Evolutionary conservation across 495 filamentous ascomycete genomes (phyloP).

Genomic region (Penicillium daleae): DNA sequence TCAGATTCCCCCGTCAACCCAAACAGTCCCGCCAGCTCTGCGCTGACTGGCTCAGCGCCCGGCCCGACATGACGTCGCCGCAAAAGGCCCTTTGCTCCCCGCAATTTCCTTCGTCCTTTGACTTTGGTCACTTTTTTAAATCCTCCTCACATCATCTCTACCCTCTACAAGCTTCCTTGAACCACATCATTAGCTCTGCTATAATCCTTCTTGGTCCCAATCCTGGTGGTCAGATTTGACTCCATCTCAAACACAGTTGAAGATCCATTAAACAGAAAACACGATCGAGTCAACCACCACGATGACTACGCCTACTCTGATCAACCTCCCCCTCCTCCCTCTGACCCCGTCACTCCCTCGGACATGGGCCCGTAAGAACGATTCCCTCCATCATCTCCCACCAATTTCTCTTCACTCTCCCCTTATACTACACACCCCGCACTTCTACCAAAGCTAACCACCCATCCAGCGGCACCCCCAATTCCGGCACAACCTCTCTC

Average conservation of each 20-base stretch:
- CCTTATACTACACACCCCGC: background rate
- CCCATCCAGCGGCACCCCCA: slow-evolving; percentile 77
- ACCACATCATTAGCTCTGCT: background rate
- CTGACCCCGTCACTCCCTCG: slow-evolving; percentile 84
- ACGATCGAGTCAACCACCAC: slow-evolving; percentile 10
- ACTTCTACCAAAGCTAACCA: background rate
- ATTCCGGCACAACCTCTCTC: slow-evolving; percentile 82
- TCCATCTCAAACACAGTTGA: slow-evolving; percentile 1
- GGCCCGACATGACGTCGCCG: slow-evolving; percentile 21
- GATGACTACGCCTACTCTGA: slow-evolving; percentile 64
- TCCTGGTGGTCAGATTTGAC: background rate
- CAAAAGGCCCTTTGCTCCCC: slow-evolving; percentile 13
- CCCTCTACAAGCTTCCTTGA: background rate
- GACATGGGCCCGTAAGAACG: slow-evolving; percentile 85
- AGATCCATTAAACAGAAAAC: background rate
- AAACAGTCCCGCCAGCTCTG: background rate
- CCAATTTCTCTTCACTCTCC: background rate
- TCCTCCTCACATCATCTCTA: background rate
- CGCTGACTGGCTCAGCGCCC: slow-evolving; percentile 8
- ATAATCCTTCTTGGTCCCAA: background rate
- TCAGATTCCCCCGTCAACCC: background rate
- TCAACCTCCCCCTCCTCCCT: slow-evolving; percentile 83
- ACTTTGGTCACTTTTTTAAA: slow-evolving; percentile 1
- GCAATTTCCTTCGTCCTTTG: slow-evolving; percentile 14
- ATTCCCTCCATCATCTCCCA: slow-evolving; percentile 14